Evolutionary conservation across 108 stramenopile species (phyloP), one percentile per base, ranked within the genome.

Genomic region (Schizochytrium sp.): DNA sequence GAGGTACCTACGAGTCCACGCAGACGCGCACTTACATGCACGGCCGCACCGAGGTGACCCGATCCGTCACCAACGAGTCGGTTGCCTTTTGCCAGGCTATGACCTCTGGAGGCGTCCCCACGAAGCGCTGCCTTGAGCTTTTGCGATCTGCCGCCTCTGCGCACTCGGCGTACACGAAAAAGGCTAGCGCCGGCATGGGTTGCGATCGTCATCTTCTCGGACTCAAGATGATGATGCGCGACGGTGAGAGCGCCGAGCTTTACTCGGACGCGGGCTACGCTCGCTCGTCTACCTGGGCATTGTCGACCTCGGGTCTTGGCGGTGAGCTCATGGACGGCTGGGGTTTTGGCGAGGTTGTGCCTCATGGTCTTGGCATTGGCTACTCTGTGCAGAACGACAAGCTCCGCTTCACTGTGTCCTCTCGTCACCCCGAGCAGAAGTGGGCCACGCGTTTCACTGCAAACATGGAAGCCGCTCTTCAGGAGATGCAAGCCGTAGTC

Each of bases 341-440:
- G 91, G 91, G 91, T 1, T 92, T 90, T 90, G 91, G 91, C 21
- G 91, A 92, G 88, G 91, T 92, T 25, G 91, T 92, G 5, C 91
- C 91, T 10, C 91, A 92, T 55, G 91, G 91, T 48, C 63, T 92
- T 47, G 91, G 91, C 57, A 89, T 91, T 48, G 91, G 91, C 6
- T 92, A 92, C 91, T 88, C 87, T 19, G 91, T 92, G 87, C 90
- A 88, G 91, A 87, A 90, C 60, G 58, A 83, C 6, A 88, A 87
- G 44, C 44, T 92, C 48, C 55, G 88, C 48, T 91, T 91, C 71
- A 92, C 89, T 48, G 91, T 92, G 8, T 87, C 91, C 44, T 55
- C 87, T 34, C 91, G 91, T 47, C 89, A 88, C 44, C 44, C 90
- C 21, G 25, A 89, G 14, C 71, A 90, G 28, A 88, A 88, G 29